Conservation (phyloP, 2,329 filamentous ascomycete species). For the Diplodia mutila region DNA sequence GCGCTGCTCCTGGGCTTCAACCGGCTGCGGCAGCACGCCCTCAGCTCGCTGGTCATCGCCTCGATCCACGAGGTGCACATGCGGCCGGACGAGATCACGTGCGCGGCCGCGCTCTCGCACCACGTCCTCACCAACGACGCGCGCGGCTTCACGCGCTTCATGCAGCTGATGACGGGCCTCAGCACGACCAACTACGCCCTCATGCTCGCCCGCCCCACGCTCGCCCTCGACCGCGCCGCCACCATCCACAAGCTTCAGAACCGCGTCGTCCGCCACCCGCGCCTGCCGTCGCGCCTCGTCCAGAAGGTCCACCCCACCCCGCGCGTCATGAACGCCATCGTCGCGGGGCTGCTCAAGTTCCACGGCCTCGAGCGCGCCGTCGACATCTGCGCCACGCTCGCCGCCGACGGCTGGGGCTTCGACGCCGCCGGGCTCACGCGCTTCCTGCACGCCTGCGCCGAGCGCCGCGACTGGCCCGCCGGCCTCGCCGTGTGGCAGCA, state of each 20-base stretch:
- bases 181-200: slow-evolving; percentile 37
- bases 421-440: slow-evolving; percentile 44
- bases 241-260: neutral
- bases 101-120: slow-evolving; percentile 46
- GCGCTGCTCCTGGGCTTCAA: slow-evolving; percentile 68
- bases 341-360: slow-evolving; percentile 50
- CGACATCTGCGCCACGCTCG: slow-evolving; percentile 48
- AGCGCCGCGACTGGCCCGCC: slow-evolving; percentile 42
- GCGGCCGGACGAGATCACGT: slow-evolving; percentile 52
- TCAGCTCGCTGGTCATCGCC: slow-evolving; percentile 38
- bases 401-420: slow-evolving; percentile 51
- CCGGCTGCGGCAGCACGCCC: slow-evolving; percentile 33
- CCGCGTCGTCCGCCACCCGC: slow-evolving; percentile 17
- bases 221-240: slow-evolving; percentile 32
- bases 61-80: slow-evolving; percentile 43
- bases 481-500: slow-evolving; percentile 49
- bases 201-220: slow-evolving; percentile 45
- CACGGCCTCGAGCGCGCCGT: slow-evolving; percentile 50
- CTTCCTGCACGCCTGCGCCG: slow-evolving; percentile 48
- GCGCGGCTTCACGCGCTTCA: slow-evolving; percentile 43
- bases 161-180: slow-evolving; percentile 49
- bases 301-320: slow-evolving; percentile 51
- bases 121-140: slow-evolving; percentile 40
- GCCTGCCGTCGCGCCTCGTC: slow-evolving; percentile 40
- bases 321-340: slow-evolving; percentile 48